Conservation (phyloP, 176 grass and related monocot species). For the Aegilops tauschii region DNA sequence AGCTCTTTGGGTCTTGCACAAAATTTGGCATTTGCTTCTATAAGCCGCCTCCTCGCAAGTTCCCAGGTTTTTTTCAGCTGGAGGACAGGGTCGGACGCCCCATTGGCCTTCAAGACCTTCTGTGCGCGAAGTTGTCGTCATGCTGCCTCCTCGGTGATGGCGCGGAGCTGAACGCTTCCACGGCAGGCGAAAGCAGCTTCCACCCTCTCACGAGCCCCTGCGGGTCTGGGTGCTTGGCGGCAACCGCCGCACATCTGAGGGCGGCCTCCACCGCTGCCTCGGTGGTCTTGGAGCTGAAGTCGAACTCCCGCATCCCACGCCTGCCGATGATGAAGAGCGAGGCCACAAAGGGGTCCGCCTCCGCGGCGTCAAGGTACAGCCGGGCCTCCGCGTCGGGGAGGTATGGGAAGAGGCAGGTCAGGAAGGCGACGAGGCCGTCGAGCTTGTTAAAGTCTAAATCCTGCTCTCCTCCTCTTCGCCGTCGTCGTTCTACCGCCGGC, state of each 20-base stretch:
- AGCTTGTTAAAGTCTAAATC: not conserved
- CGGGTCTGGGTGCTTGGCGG: not conserved
- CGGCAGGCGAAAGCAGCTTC: not conserved
- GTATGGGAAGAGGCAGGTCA: slow-evolving; percentile 3
- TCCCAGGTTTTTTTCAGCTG: not conserved
- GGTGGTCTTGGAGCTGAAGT: not conserved
- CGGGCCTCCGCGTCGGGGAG: not conserved
- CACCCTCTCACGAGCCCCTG: not conserved
- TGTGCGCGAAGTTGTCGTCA: too few species aligned
- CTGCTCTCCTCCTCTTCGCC: not conserved
- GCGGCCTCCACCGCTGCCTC: not conserved
- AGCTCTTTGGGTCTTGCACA: not conserved
- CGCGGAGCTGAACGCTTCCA: too few species aligned
- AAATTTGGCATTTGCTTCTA: too few species aligned
- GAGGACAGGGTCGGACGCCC: not conserved
- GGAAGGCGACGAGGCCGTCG: not conserved
- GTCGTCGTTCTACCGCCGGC: too few species aligned
- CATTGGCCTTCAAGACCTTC: not conserved
- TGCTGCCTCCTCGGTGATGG: too few species aligned
- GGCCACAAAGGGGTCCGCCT: not conserved
- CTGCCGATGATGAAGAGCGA: not conserved
- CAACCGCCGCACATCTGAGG: not conserved
- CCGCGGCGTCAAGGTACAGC: not conserved
- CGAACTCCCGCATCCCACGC: not conserved
- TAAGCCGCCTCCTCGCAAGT: not conserved